Conservation (phyloP, 768 basidiomycete species). For the Trichaptum fuscoviolaceum region DNA sequence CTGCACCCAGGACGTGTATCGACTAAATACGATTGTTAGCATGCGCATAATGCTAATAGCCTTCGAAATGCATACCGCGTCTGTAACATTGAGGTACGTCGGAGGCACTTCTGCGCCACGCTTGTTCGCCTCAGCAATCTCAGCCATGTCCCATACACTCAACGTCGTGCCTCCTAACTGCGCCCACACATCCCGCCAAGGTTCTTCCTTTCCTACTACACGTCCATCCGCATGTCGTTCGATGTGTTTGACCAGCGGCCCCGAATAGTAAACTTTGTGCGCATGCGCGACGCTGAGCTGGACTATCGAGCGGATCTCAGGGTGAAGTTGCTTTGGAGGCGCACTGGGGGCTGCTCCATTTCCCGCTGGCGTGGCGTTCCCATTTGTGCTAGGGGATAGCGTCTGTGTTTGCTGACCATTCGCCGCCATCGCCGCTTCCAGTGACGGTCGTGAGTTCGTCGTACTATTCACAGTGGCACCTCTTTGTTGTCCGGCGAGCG, state of each 20-base stretch:
- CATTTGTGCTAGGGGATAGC: constrained; percentile 9
- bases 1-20: constrained; percentile 70
- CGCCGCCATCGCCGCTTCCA: background rate
- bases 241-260: constrained; percentile 69
- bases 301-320: constrained; percentile 79
- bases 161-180: constrained; percentile 86
- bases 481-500: background rate
- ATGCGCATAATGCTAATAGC: constrained; percentile 11
- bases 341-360: constrained; percentile 8
- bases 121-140: constrained; percentile 78
- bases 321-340: constrained; percentile 52
- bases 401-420: constrained; percentile 9
- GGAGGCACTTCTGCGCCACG: constrained; percentile 81
- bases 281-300: constrained; percentile 69
- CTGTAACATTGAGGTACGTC: constrained; percentile 80
- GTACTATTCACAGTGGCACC: background rate
- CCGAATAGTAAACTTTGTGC: constrained; percentile 84
- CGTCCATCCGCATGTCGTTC: constrained; percentile 78
- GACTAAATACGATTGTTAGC: constrained; percentile 41
- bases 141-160: constrained; percentile 88
- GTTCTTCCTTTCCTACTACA: constrained; percentile 63
- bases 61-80: constrained; percentile 59
- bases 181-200: constrained; percentile 84
- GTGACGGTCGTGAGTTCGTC: background rate
- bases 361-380: constrained; percentile 5